A percentile compares a stretch with the other conserved stretches of the same genome.
Evolutionary conservation across 306 rosid species (phyloP).

Genomic region (Coriaria nepalensis): DNA sequence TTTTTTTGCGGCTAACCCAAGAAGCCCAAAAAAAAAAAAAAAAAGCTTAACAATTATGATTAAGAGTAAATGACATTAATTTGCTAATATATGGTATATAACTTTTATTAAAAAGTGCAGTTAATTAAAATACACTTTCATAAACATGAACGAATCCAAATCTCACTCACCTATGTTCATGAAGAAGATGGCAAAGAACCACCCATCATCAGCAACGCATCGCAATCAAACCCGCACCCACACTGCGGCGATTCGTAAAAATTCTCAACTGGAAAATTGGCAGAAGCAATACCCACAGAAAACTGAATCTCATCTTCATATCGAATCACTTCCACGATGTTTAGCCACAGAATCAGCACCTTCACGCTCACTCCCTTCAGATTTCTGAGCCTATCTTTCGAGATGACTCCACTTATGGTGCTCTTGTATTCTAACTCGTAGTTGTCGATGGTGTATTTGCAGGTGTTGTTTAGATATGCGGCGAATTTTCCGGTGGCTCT

Average conservation of each 20-base stretch:
- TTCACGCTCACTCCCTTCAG: conserved; percentile 42
- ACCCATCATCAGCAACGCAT: background rate
- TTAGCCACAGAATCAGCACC: conserved; percentile 39
- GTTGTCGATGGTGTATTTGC: conserved; percentile 24
- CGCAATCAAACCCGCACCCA: conserved; percentile 40
- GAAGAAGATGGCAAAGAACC: background rate
- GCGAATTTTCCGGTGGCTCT: conserved; percentile 28
- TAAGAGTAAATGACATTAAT: too few species aligned
- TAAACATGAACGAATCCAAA: too few species aligned
- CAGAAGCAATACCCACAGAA: conserved; percentile 40
- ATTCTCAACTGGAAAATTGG: conserved; percentile 22
- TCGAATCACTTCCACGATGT: conserved; percentile 34
- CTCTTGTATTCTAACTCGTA: conserved; percentile 31
- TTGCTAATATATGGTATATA: too few species aligned
- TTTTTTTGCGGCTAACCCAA: too few species aligned
- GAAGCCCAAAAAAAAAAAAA: too few species aligned
- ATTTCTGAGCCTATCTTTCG: conserved; percentile 23
- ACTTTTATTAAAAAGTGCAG: too few species aligned
- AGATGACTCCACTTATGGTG: conserved; percentile 32
- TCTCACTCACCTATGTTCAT: background rate
- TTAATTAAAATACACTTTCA: too few species aligned
- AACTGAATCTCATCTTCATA: conserved; percentile 21
- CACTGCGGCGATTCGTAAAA: conserved; percentile 44
- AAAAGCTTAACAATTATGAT: too few species aligned
- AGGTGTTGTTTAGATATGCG: conserved; percentile 18